Evolutionary conservation across 2,329 filamentous ascomycete genomes (phyloP), one percentile per base, ranked within the genome.

Genomic region (Immersiporthe knoxdaviesiana): DNA sequence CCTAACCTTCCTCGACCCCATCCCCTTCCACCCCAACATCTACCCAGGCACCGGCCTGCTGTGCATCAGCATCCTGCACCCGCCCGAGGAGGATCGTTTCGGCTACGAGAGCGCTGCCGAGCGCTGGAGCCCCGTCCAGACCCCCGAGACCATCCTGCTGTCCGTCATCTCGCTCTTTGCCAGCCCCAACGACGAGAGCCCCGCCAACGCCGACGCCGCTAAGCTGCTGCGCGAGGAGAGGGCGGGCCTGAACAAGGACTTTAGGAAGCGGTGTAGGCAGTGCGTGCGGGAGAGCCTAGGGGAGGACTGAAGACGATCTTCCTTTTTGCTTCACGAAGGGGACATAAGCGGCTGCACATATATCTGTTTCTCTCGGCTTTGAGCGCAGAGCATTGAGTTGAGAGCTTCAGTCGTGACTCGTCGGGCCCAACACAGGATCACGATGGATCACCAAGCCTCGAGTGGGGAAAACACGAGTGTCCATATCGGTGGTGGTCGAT

Each of bases 61-160:
- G 69, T 99, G 96, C 85, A 98, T 99, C 79, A 97, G 92, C 58
- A 99, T 99, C 81, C 86, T 99, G 56, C 96, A 99, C 80, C 92
- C 95, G 16, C 95, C 96, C 5, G 94, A 93, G 81, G 94, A 97
- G 77, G 96, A 99, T 78, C 90, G 92, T 77, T 96, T 92, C 80
- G 95, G 95, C 66, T 99, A 99, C 83, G 96, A 99, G 81, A 87
- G 88, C 35, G 94, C 94, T 21, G 86, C 89, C 39, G 96, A 99
- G 85, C 89, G 96, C 71, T 99, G 96, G 96, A 92, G 88, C 70
- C 96, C 96, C 37, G 95, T 98, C 2, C 96, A 98, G 81, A 94
- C 92, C 16, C 94, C 95, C 66, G 95, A 97, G 84, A 97, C 94
- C 30, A 98, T 99, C 72, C 83, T 99, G 62, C 82, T 99, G 41